phyloP scores from a whole-genome alignment of 345 rosid genomes.

The Abelmoschus esculentus region DNA sequence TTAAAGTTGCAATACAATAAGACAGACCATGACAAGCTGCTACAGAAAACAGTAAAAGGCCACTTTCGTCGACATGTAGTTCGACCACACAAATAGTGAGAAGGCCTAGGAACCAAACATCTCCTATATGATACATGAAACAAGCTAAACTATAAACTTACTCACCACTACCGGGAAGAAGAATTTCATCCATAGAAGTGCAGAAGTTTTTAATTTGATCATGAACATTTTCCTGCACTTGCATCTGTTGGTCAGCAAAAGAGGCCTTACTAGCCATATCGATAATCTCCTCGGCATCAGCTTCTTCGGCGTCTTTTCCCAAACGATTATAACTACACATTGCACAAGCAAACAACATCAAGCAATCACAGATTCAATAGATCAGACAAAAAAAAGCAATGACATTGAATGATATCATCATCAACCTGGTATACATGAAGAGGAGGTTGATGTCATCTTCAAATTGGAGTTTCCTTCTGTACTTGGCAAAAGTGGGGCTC shows the following conservation, averaged over 20 bases:
- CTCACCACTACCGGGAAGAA: constrained; percentile 55
- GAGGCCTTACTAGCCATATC: constrained; percentile 72
- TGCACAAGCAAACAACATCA: constrained; percentile 1
- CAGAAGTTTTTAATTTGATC: constrained; percentile 47
- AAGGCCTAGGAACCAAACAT: neutral
- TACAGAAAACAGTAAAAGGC: neutral
- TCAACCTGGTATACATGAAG: constrained; percentile 69
- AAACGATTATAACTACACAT: constrained; percentile 58
- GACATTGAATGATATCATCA: neutral
- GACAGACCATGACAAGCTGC: neutral
- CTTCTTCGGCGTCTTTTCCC: constrained; percentile 67
- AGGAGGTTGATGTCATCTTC: constrained; percentile 72
- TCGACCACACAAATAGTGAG: neutral
- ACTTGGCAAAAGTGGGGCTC: constrained; percentile 60
- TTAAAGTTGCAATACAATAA: neutral
- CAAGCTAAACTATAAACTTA: neutral
- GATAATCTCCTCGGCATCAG: constrained; percentile 81
- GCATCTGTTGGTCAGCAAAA: constrained; percentile 64
- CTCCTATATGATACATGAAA: neutral
- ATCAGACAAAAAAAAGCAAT: neutral
- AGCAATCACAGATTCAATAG: neutral
- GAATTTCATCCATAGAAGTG: constrained; percentile 53
- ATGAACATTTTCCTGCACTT: constrained; percentile 76
- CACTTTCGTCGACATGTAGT: neutral
- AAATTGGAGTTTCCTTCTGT: constrained; percentile 65